These are phyloP conservation scores for Candida sojae DNA, from an alignment of 1,139 yeast species.

Conservation along the genomic window DNA sequence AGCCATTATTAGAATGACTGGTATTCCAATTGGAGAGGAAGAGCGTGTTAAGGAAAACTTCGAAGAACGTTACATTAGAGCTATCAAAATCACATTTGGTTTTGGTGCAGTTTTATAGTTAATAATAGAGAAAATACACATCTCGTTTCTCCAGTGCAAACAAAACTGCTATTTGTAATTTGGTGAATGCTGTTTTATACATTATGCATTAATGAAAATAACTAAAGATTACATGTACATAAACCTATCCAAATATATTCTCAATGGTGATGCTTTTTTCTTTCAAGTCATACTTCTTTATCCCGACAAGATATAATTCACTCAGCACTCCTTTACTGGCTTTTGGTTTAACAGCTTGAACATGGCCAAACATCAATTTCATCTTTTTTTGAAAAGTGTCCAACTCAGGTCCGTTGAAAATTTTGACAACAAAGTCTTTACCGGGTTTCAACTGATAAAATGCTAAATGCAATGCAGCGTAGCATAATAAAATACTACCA, in stretches of 20 bases:
- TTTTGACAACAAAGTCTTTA: constrained; percentile 45
- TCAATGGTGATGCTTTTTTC: background rate
- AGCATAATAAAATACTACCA: constrained; percentile 49
- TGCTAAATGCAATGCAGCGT: constrained; percentile 36
- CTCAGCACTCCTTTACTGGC: constrained; percentile 44
- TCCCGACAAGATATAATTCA: constrained; percentile 39
- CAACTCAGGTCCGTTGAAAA: constrained; percentile 44
- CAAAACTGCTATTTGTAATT: too few species aligned
- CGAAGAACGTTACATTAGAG: constrained; percentile 82
- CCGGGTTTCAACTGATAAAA: constrained; percentile 27
- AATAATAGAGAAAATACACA: background rate
- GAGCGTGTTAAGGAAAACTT: constrained; percentile 84
- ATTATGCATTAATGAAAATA: too few species aligned
- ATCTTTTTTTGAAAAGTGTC: constrained; percentile 25
- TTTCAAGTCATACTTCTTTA: constrained; percentile 18
- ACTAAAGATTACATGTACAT: background rate
- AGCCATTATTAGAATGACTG: constrained; percentile 76
- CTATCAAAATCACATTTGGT: constrained; percentile 90
- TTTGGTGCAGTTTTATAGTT: constrained; percentile 76
- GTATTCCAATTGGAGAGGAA: constrained; percentile 98
- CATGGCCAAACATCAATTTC: constrained; percentile 31
- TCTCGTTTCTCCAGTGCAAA: too few species aligned
- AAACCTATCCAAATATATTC: background rate
- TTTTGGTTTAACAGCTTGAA: constrained; percentile 34
- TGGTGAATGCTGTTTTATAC: too few species aligned